Evolutionary conservation across 1,284 basidiomycete genomes (phyloP).

Genomic region (Sanghuangporus sanghuang): DNA sequence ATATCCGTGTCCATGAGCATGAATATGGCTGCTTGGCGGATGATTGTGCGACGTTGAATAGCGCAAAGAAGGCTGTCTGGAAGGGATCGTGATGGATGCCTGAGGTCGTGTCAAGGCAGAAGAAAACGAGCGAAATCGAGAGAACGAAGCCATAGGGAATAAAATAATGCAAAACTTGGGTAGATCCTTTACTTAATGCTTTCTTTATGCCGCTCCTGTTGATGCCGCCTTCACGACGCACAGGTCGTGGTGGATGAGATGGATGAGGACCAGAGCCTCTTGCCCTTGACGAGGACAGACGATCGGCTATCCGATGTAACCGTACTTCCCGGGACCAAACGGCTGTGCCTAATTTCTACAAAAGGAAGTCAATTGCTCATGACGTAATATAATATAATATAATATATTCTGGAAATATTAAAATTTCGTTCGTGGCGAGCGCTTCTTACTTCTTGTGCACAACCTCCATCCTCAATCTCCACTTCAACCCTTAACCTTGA

Average conservation of each 20-base stretch:
- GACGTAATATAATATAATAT: not conserved
- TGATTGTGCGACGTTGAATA: not conserved
- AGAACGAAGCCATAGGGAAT: not conserved
- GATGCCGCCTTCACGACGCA: not conserved
- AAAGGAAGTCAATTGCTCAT: too few relatives aligned
- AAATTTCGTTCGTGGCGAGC: conserved; percentile 7
- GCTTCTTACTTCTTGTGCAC: not conserved
- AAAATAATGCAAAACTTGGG: not conserved
- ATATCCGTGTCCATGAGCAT: not conserved
- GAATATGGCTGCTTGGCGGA: not conserved
- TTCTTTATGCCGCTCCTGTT: not conserved
- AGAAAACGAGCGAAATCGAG: not conserved
- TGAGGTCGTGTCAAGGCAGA: not conserved
- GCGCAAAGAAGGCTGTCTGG: not conserved
- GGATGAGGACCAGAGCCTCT: not conserved
- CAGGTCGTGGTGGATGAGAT: not conserved
- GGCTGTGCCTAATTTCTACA: too few relatives aligned
- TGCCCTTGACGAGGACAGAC: not conserved
- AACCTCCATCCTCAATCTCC: not conserved
- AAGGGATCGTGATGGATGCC: not conserved
- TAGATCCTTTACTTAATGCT: not conserved
- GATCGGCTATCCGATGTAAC: too few relatives aligned
- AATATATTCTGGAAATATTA: not conserved
- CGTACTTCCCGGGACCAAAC: too few relatives aligned
- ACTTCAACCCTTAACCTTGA: not conserved